Evolutionary conservation across 2,329 filamentous ascomycete genomes (phyloP), one percentile per base, ranked within the genome.

Genomic region (Colletotrichum caudatum): DNA sequence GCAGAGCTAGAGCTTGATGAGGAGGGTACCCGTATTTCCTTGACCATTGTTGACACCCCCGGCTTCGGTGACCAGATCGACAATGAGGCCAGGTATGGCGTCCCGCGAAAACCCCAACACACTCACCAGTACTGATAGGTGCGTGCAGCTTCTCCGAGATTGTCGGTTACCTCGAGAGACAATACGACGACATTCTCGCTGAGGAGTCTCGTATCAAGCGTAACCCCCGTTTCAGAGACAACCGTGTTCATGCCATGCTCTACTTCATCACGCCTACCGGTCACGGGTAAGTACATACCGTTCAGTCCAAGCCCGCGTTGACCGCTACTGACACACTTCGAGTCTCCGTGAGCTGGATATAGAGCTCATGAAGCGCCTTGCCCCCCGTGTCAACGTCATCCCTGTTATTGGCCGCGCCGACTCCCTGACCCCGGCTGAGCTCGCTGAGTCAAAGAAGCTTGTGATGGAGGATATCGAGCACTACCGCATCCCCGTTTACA

Each of bases 391-490:
- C 84, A 99, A 99, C 83, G 96, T 99, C 77, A 99, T 99, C 76
- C 96, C 96, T 74, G 96, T 99, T 78, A 98, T 99, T 82, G 96
- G 96, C 80, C 97, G 98, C 83, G 96, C 96, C 81, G 96, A 99
- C 83, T 97, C 96, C 29, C 92, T 99, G 74, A 99, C 96, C 68
- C 96, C 96, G 50, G 92, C 94, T 76, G 96, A 99, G 86, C 89
- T 99, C 75, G 96, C 96, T 76, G 96, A 99, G 85, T 98, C 95
- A 77, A 99, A 99, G 91, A 99, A 98, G 89, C 90, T 99, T 74
- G 95, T 99, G 80, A 99, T 99, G 96, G 96, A 99, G 87, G 96
- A 99, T 82, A 99, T 99, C 78, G 96, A 99, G 86, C 96, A 99
- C 85, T 99, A 99, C 88, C 93, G 96, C 81, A 99, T 99, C 78